phyloP scores from a whole-genome alignment of 1,284 basidiomycete genomes.

The Tilletia indica region DNA sequence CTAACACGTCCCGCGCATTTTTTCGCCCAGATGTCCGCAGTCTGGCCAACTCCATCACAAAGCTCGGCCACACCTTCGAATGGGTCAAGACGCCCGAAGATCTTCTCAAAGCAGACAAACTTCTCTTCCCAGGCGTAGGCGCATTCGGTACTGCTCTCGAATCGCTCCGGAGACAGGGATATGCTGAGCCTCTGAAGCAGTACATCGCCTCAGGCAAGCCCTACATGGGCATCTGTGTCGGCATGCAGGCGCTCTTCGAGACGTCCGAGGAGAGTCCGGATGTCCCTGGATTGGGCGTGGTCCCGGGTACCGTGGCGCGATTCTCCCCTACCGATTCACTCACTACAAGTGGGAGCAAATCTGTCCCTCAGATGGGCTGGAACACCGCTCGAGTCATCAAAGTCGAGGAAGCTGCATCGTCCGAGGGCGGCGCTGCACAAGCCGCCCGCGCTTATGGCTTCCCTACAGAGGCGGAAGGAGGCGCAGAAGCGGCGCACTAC shows the following conservation, averaged over 20 bases:
- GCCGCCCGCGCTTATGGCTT: constrained; percentile 38
- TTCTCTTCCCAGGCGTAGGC: constrained; percentile 98
- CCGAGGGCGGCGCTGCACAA: constrained; percentile 24
- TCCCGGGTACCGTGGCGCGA: constrained; percentile 42
- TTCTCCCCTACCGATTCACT: constrained; percentile 36
- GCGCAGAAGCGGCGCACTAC: constrained; percentile 63
- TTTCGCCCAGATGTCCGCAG: constrained; percentile 45
- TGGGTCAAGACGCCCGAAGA: constrained; percentile 86
- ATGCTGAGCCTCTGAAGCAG: constrained; percentile 74
- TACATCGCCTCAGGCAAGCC: constrained; percentile 88
- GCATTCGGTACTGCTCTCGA: constrained; percentile 84
- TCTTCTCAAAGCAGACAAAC: constrained; percentile 83
- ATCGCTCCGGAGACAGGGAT: constrained; percentile 71
- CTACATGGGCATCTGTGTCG: constrained; percentile 89
- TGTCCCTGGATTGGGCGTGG: constrained; percentile 46
- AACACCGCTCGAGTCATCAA: constrained; percentile 57
- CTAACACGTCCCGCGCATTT: not conserved
- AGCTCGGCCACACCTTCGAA: constrained; percentile 81
- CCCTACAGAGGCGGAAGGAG: constrained; percentile 21
- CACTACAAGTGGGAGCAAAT: constrained; percentile 64
- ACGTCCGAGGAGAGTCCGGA: constrained; percentile 64
- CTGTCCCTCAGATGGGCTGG: constrained; percentile 99
- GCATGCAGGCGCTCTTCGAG: constrained; percentile 67
- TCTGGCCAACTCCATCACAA: constrained; percentile 85
- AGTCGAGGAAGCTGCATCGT: not conserved